Evolutionary conservation across 805 yeast genomes (phyloP).

Genomic region (Kluyveromyces wickerhamii): DNA sequence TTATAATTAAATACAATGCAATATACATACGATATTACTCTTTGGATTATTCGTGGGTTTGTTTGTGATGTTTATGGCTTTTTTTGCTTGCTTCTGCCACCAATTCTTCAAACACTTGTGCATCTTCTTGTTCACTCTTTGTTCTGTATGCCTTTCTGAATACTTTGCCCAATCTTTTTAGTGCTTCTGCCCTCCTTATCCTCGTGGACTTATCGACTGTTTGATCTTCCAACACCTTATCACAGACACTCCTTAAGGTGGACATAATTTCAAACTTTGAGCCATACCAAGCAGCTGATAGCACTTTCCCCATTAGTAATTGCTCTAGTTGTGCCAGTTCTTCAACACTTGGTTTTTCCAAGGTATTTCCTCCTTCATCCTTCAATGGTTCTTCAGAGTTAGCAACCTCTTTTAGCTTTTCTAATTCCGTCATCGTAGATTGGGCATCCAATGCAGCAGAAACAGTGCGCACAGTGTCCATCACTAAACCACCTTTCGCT

Average conservation of each 20-base stretch:
- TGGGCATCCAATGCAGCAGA: constrained; percentile 75
- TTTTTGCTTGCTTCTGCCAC: constrained; percentile 47
- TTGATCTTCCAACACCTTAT: constrained; percentile 52
- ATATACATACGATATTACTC: too few species aligned
- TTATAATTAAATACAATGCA: neutral
- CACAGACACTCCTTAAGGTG: constrained; percentile 65
- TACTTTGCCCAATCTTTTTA: constrained; percentile 54
- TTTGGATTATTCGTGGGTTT: too few species aligned
- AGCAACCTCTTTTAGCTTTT: constrained; percentile 53
- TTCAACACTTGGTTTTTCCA: constrained; percentile 53
- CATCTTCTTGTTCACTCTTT: constrained; percentile 65
- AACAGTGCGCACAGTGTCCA: constrained; percentile 63
- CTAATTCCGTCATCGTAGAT: constrained; percentile 63
- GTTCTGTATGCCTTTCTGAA: constrained; percentile 53
- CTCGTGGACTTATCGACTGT: constrained; percentile 39
- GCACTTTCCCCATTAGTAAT: constrained; percentile 66
- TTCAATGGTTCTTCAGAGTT: constrained; percentile 33
- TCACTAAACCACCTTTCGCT: constrained; percentile 65
- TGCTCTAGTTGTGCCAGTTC: constrained; percentile 67
- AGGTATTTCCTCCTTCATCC: constrained; percentile 43
- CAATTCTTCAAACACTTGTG: constrained; percentile 67
- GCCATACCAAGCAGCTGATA: constrained; percentile 82
- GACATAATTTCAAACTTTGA: constrained; percentile 71
- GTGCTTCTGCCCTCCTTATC: constrained; percentile 53
- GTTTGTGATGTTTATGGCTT: constrained; percentile 18